Evolutionary conservation across 2,329 filamentous ascomycete species (phyloP).

Genomic region (Aspergillus uvarum): DNA sequence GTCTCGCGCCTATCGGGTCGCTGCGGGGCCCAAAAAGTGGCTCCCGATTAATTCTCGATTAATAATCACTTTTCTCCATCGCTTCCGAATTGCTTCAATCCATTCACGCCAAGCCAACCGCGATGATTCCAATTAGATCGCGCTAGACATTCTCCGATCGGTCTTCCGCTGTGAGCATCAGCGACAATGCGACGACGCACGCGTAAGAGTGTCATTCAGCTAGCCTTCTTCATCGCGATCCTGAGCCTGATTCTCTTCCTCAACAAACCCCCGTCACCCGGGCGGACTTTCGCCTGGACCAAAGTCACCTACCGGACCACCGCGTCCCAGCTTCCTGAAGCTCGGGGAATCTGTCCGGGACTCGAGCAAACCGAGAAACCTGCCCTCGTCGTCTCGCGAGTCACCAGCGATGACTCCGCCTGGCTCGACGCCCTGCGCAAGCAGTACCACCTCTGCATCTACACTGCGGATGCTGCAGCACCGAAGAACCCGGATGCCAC

Average conservation of each 20-base stretch:
- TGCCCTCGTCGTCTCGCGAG: conserved; percentile 46
- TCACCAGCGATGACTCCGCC: conserved; percentile 39
- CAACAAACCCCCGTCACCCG: conserved; percentile 32
- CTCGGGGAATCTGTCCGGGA: conserved; percentile 46
- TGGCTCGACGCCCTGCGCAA: conserved; percentile 44
- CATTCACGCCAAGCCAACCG: not conserved
- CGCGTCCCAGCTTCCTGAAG: conserved; percentile 33
- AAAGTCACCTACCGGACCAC: conserved; percentile 45
- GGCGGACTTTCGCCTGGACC: conserved; percentile 45
- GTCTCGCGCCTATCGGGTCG: not conserved
- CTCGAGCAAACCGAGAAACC: conserved; percentile 42
- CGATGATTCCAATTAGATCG: not conserved
- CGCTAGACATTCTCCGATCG: not conserved
- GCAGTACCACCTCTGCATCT: conserved; percentile 49
- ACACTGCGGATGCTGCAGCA: conserved; percentile 39
- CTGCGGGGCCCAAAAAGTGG: not conserved
- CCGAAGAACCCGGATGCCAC: conserved; percentile 24
- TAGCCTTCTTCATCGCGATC: conserved; percentile 35
- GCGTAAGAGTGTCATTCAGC: conserved; percentile 35
- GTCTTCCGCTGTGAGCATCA: not conserved
- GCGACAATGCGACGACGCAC: conserved; percentile 13
- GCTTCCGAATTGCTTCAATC: not conserved
- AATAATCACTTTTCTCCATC: not conserved
- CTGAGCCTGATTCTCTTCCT: conserved; percentile 41
- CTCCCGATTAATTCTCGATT: not conserved